Percentiles rank a stretch among this genome's conserved stretches.
Evolutionary conservation across 306 rosid genomes (phyloP).

Genomic region (Cicer judaicum): DNA sequence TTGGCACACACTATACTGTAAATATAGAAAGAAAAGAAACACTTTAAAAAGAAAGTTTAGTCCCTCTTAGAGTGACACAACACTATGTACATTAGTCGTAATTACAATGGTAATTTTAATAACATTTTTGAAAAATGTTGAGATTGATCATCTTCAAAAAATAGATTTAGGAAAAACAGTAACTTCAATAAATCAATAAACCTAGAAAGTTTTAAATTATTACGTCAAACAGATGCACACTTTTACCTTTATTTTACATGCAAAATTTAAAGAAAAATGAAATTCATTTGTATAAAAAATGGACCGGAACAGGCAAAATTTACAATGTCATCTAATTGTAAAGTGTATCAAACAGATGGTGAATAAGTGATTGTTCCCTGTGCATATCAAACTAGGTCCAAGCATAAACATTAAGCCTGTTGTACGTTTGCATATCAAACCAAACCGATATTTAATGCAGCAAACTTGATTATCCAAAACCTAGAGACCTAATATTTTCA

Average conservation of each 20-base stretch:
- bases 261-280: not conserved
- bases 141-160: not conserved
- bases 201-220: not conserved
- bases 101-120: not conserved
- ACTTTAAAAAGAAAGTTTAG: not conserved
- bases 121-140: not conserved
- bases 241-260: not conserved
- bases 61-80: not conserved
- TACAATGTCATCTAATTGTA: not conserved
- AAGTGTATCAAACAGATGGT: not conserved
- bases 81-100: not conserved
- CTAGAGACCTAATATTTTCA: not conserved
- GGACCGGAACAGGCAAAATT: not conserved
- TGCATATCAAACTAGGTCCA: slow-evolving; percentile 2
- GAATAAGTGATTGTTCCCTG: not conserved
- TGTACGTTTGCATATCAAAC: not conserved
- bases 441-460: not conserved
- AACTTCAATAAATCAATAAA: no score
- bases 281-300: not conserved
- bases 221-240: not conserved
- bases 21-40: not conserved
- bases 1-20: not conserved
- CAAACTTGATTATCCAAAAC: not conserved
- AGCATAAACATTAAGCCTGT: not conserved
- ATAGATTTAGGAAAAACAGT: no score